A percentile compares a stretch with the other conserved stretches of the same genome.
These are phyloP conservation scores for Puccinia polysora DNA, from an alignment of 1,284 basidiomycete species.

Conservation along the genomic window DNA sequence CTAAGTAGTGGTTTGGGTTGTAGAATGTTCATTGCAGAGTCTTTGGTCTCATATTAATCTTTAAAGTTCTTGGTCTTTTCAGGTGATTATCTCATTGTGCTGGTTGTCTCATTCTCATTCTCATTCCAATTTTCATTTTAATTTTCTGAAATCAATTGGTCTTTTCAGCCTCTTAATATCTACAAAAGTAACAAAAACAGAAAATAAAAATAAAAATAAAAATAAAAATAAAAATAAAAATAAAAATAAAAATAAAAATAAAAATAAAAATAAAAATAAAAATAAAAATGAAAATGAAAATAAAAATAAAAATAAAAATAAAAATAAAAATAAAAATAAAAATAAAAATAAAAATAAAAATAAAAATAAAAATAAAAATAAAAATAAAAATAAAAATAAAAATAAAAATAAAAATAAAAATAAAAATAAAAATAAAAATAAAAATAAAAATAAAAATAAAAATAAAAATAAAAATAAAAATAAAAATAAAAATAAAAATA, in stretches of 20 bases:
- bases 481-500: not conserved
- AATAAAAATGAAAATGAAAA: constrained; percentile 1
- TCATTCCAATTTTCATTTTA: too few relatives aligned
- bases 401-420: not conserved
- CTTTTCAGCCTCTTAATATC: too few relatives aligned
- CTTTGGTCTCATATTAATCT: too few relatives aligned
- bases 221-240: constrained; percentile 4
- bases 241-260: not conserved
- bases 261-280: constrained; percentile 1
- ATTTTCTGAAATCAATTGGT: too few relatives aligned
- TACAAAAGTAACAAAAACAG: too few relatives aligned
- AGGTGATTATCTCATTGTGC: too few relatives aligned
- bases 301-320: not conserved
- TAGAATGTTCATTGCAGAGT: too few relatives aligned
- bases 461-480: not conserved
- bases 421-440: not conserved
- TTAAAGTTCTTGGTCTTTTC: too few relatives aligned
- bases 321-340: not conserved
- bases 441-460: not conserved
- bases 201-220: too few relatives aligned
- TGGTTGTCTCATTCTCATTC: too few relatives aligned
- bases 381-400: not conserved
- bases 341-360: not conserved
- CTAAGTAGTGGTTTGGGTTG: too few relatives aligned
- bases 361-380: not conserved